These are phyloP conservation scores for Cicer cuneatum DNA, from an alignment of 306 rosid genomes.

Conservation along the genomic window DNA sequence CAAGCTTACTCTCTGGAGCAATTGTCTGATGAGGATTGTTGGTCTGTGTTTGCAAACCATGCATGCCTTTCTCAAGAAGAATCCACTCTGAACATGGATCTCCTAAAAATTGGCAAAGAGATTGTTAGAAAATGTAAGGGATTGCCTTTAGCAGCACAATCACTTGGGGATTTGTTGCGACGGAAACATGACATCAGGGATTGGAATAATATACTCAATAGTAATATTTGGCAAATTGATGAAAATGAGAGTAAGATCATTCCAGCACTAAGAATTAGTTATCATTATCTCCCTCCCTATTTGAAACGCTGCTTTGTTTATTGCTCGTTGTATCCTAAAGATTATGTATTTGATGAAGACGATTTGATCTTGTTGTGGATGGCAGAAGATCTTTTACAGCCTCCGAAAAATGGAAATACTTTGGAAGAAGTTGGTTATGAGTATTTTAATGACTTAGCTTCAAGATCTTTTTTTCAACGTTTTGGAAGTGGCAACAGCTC, in stretches of 20 bases:
- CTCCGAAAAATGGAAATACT: not conserved
- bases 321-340: slow-evolving; percentile 2
- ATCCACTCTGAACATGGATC: not conserved
- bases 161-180: slow-evolving; percentile 35
- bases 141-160: slow-evolving; percentile 43
- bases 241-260: slow-evolving; percentile 5
- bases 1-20: not conserved
- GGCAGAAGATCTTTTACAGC: slow-evolving; percentile 42
- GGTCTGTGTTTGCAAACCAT: not conserved
- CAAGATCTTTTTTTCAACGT: slow-evolving; percentile 42
- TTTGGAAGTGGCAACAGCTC: no score
- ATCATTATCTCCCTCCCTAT: slow-evolving; percentile 36
- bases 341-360: not conserved
- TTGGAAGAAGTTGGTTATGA: slow-evolving; percentile 34
- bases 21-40: slow-evolving; percentile 9
- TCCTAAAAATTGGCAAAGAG: not conserved
- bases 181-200: not conserved
- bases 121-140: slow-evolving; percentile 42
- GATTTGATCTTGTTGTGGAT: slow-evolving; percentile 38
- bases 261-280: slow-evolving; percentile 40
- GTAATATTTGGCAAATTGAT: slow-evolving; percentile 20
- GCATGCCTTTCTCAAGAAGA: not conserved
- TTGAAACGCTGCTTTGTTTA: slow-evolving; percentile 30
- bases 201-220: slow-evolving; percentile 30
- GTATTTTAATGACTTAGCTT: slow-evolving; percentile 25